Evolutionary conservation across 2,329 filamentous ascomycete species (phyloP).

Genomic region (Phoma sp.): DNA sequence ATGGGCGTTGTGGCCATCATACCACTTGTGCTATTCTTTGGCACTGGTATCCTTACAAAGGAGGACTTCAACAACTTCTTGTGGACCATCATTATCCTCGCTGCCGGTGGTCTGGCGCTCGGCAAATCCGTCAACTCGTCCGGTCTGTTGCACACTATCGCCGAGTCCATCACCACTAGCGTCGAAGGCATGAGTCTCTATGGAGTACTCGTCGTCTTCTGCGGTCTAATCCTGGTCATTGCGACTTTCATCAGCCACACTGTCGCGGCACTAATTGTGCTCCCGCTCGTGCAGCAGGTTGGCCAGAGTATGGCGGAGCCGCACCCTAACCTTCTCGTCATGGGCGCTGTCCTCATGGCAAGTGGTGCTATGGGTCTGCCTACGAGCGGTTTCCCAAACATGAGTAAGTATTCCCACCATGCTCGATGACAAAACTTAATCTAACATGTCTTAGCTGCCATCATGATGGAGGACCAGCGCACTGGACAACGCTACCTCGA

Average conservation of each 20-base stretch:
- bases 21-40: conserved; percentile 94
- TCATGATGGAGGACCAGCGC: conserved; percentile 96
- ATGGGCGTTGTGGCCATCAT: conserved; percentile 99
- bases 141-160: conserved; percentile 88
- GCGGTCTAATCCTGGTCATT: conserved; percentile 82
- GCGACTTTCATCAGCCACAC: conserved; percentile 99
- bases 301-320: conserved; percentile 84
- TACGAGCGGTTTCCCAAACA: conserved; percentile 96
- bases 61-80: conserved; percentile 99
- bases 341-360: conserved; percentile 95
- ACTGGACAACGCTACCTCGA: conserved; percentile 90
- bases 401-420: conserved; percentile 74
- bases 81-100: conserved; percentile 99
- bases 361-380: conserved; percentile 97
- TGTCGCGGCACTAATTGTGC: conserved; percentile 91
- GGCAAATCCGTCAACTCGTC: conserved; percentile 95
- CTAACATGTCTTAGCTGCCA: conserved; percentile 70
- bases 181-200: conserved; percentile 86
- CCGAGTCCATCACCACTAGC: conserved; percentile 72
- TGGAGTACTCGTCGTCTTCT: conserved; percentile 84
- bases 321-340: conserved; percentile 92
- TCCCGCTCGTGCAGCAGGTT: conserved; percentile 87
- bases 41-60: conserved; percentile 93
- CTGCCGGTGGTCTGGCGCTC: conserved; percentile 87
- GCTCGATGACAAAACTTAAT: background rate